Evolutionary conservation across 225 moss, liverwort and hornwort genomes (phyloP), one percentile per base, ranked within the genome.

Genomic region (Polytrichum formosum): DNA sequence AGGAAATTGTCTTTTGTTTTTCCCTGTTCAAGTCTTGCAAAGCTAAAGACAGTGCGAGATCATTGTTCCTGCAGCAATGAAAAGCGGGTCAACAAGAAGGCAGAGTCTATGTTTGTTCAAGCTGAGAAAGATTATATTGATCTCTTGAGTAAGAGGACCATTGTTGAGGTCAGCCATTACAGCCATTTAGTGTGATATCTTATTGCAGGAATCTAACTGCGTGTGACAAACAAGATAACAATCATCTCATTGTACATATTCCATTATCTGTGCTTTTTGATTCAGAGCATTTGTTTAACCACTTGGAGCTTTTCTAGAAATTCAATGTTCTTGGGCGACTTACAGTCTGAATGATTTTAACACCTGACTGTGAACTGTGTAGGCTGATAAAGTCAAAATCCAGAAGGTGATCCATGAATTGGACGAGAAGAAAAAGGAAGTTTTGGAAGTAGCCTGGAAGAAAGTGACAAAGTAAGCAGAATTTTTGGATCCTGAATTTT

Each of bases 51-150:
- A 20, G 27, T 29, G 54, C 55, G 59, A 73, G 61, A 75, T 69
- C 70, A 72, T 63, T 65, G 60, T 63, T 71, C 70, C 62, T 84
- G 84, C 92, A 98, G 98, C 70, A 84, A 80, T 77, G 98, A 98
- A 78, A 98, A 98, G 78, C 85, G 91, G 78, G 87, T 98, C 71
- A 98, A 98, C 76, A 98, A 98, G 77, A 98, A 94, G 76, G 98
- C 84, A 29, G 84, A 94, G 73, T 89, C 91, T 33, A 91, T 94
- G 98, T 98, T 98, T 68, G 94, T 90, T 71, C 92, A 90, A 80
- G 98, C 98, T 67, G 98, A 94, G 74, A 91, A 90, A 78, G 92
- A 98, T 64, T 94, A 90, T 70, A 92, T 90, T 66, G 98, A 98
- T 67, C 85, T 98, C 55, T 60, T 90, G 76, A 85, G 88, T 16